Evolutionary conservation across 768 basidiomycete genomes (phyloP).

Genomic region (Boletus reticulatus): DNA sequence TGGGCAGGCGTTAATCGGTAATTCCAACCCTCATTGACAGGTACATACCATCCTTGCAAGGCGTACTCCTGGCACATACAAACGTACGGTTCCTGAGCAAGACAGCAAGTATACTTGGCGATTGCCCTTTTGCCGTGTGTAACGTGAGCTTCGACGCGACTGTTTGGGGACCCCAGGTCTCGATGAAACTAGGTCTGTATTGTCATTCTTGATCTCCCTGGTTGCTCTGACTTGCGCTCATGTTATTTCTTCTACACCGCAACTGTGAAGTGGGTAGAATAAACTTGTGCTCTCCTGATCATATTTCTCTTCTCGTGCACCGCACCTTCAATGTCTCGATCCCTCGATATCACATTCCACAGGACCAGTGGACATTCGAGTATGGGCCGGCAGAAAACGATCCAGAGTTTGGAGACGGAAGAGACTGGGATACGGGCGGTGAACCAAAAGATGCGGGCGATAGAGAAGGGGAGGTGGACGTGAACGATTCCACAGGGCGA

Average conservation of each 20-base stretch:
- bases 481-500: constrained; percentile 1
- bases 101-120: constrained; percentile 67
- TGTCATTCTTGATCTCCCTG: not conserved
- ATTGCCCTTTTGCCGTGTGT: constrained; percentile 83
- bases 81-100: constrained; percentile 64
- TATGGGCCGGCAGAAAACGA: constrained; percentile 82
- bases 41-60: constrained; percentile 83
- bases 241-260: not conserved
- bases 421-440: constrained; percentile 22
- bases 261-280: constrained; percentile 71
- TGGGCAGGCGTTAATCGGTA: not conserved
- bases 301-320: constrained; percentile 85
- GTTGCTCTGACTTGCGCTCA: not conserved
- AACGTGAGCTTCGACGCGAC: constrained; percentile 77
- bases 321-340: constrained; percentile 95
- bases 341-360: constrained; percentile 86
- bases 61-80: constrained; percentile 86
- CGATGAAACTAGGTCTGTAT: constrained; percentile 72
- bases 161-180: constrained; percentile 84
- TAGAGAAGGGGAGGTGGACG: constrained; percentile 7
- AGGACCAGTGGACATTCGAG: constrained; percentile 80
- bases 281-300: constrained; percentile 88
- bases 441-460: constrained; percentile 1
- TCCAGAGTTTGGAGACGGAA: constrained; percentile 57
- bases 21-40: constrained; percentile 38